These are phyloP conservation scores for Bryopsis sp. DNA, from an alignment of 139 green algal genomes.

Conservation along the genomic window DNA sequence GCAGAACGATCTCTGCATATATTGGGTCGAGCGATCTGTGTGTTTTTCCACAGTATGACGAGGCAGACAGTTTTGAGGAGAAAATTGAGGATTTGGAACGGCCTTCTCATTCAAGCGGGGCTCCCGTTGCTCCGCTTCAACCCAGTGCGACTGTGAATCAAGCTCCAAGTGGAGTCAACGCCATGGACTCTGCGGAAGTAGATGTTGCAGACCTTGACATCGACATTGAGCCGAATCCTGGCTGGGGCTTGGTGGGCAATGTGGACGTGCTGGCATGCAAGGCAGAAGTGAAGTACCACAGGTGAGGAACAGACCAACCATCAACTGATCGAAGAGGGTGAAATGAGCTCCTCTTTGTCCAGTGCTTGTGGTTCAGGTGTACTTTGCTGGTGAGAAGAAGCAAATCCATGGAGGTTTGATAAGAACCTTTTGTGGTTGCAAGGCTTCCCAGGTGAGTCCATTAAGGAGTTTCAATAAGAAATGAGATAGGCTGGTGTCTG, in stretches of 20 bases:
- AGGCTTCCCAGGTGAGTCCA: too few species aligned
- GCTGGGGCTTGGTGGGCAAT: constrained; percentile 54
- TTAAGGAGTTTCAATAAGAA: too few species aligned
- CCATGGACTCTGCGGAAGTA: background rate
- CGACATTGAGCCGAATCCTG: constrained; percentile 15
- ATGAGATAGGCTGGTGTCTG: too few species aligned
- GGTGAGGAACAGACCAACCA: too few species aligned
- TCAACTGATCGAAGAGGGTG: too few species aligned
- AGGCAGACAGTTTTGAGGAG: constrained; percentile 31
- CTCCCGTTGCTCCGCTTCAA: constrained; percentile 16
- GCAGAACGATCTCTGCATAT: background rate
- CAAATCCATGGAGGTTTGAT: too few species aligned
- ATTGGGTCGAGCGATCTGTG: background rate
- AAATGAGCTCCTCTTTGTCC: too few species aligned
- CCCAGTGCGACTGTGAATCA: constrained; percentile 15
- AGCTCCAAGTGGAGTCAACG: background rate
- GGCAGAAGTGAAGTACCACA: constrained; percentile 66
- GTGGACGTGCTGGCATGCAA: constrained; percentile 57
- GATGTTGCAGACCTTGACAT: constrained; percentile 5
- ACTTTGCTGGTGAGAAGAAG: too few species aligned
- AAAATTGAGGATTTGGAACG: constrained; percentile 37
- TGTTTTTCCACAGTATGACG: constrained; percentile 41
- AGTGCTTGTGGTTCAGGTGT: too few species aligned
- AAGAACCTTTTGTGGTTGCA: too few species aligned
- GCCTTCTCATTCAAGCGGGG: background rate